These are phyloP conservation scores for Marchantia paleacea DNA, from an alignment of 225 moss, liverwort and hornwort genomes.

Conservation along the genomic window DNA sequence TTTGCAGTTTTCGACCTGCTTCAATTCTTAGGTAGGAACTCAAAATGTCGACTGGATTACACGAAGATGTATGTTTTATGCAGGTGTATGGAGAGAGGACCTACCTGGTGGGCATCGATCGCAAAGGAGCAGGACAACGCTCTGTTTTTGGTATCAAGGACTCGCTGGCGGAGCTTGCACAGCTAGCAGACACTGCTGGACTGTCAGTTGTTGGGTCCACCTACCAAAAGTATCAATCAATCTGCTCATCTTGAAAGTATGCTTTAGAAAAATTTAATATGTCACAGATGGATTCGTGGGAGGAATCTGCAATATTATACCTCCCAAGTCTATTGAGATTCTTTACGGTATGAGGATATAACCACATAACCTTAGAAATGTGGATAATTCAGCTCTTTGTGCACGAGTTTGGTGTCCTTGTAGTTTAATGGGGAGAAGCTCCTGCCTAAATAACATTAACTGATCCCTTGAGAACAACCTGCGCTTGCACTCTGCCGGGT, in stretches of 20 bases:
- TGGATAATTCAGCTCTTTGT: no score
- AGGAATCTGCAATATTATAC: background rate
- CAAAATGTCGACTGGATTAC: background rate
- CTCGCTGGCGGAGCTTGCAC: slow-evolving; percentile 85
- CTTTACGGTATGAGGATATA: no score
- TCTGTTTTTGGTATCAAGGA: slow-evolving; percentile 73
- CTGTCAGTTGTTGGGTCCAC: slow-evolving; percentile 87
- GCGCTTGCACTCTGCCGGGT: background rate
- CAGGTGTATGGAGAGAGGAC: slow-evolving; percentile 91
- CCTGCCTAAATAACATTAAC: background rate
- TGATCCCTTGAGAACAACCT: background rate
- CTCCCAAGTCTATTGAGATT: no score
- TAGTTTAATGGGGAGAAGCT: background rate
- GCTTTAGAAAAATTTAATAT: background rate
- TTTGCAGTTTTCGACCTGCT: background rate
- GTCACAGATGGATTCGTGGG: background rate
- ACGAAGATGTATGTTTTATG: background rate
- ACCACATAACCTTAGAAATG: no score
- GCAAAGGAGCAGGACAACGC: slow-evolving; percentile 67
- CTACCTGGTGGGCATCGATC: slow-evolving; percentile 86
- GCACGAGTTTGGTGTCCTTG: no score
- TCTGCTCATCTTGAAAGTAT: background rate
- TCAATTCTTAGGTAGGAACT: background rate
- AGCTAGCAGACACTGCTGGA: slow-evolving; percentile 97
- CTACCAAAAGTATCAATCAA: slow-evolving; percentile 66